Base-by-base conservation (phyloP, 2,329 filamentous ascomycete genomes). In the Sphaerostilbella broomeana region DNA sequence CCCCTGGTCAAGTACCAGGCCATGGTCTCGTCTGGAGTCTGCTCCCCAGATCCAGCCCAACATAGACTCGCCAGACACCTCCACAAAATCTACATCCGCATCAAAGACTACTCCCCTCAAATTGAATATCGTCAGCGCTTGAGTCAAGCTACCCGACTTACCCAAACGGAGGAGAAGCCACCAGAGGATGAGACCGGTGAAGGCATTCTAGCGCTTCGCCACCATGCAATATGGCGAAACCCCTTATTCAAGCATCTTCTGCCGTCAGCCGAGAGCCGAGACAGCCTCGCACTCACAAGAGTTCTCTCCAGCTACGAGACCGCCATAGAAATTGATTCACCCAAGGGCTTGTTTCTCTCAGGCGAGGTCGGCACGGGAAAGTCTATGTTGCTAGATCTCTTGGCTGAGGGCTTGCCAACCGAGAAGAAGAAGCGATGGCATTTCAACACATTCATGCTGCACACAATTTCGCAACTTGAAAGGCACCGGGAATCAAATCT, bases 371-470 rank as follows among this genome's bases (percentile, higher is more conserved):
- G 86, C 9, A 87, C 83, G 0, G 85, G 86, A 11, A 92, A 92
- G 58, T 84, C 79, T 5, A 88, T 92, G 83, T 72, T 92, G n/a
- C 71, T 89, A 11, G 85, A 90, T 52, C 65, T 92, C 0, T 76
- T 92, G n/a, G 83, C 84, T 11, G 81, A 87, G 36, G 83, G 81
- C 35, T 62, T 92, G 4, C 86, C 86, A 1, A 87, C 78, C 12
- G 66, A 70, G 30, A 80, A 79, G 52, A 90, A 90, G 64, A 70
- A 73, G 50, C 69, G 84, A 44, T 88, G 82, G 79, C 86, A 90
- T 55, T 92, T 88, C 62, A 87, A 86, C 56, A 87, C 83, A 0
- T 92, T 92, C 52, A 92, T 92, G 83, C 67, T 90, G 7, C 80
- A 89, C 48, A 79, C 77, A 0, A 71, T 89, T 32, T 81, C 84